Evolutionary conservation across 2,329 filamentous ascomycete species (phyloP).

Genomic region (Cercospora sp.): DNA sequence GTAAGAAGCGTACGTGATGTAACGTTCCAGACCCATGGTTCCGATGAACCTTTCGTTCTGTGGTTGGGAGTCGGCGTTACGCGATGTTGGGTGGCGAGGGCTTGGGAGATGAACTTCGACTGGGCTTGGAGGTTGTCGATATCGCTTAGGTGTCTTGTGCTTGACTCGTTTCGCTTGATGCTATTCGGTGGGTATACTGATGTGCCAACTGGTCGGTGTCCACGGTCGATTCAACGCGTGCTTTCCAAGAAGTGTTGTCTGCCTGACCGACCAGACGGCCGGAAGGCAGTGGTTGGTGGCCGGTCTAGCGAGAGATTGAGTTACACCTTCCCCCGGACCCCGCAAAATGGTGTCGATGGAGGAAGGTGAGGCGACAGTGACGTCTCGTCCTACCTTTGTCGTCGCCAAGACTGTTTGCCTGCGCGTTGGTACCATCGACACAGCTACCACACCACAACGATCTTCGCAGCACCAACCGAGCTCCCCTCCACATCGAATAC

Average conservation of each 20-base stretch:
- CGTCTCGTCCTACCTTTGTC: neutral
- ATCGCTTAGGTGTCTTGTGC: neutral
- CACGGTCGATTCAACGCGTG: neutral
- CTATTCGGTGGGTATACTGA: neutral
- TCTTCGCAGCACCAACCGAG: neutral
- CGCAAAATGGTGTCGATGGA: neutral
- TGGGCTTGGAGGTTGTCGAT: neutral
- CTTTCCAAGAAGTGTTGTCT: neutral
- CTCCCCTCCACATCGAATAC: neutral
- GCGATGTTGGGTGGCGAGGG: neutral
- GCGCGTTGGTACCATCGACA: neutral
- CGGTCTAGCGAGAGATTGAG: conserved; percentile 4
- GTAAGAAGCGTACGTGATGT: conserved; percentile 14
- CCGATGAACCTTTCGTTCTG: neutral
- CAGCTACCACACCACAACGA: neutral
- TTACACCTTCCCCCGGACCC: conserved; percentile 3
- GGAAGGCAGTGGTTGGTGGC: neutral
- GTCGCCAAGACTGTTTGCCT: conserved; percentile 4
- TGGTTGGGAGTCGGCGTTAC: neutral
- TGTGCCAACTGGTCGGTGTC: neutral
- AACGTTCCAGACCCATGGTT: conserved; percentile 15
- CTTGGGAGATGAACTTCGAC: neutral
- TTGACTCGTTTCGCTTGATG: neutral
- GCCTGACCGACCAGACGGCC: neutral
- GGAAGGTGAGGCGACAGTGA: conserved; percentile 5